A percentile compares a stretch with the other conserved stretches of the same genome.
phyloP scores from a whole-genome alignment of 2,329 filamentous ascomycete genomes.

The Fusarium sp. region DNA sequence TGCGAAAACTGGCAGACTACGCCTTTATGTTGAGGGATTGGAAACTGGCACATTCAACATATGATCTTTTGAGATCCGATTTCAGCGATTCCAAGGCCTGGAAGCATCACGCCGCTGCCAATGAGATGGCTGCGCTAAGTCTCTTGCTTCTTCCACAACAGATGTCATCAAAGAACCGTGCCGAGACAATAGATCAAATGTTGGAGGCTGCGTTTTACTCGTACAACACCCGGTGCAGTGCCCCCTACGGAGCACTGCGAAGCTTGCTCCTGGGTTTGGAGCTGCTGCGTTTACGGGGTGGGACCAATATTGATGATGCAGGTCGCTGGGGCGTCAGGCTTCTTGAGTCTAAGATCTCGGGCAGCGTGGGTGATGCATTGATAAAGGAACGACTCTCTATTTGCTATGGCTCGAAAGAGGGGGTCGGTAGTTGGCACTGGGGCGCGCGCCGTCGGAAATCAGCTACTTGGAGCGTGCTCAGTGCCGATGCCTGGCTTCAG shows the following conservation, averaged over 20 bases:
- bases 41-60: slow-evolving; percentile 91
- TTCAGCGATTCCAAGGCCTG: slow-evolving; percentile 97
- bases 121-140: slow-evolving; percentile 93
- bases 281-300: slow-evolving; percentile 81
- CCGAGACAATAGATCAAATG: slow-evolving; percentile 85
- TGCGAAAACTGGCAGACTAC: slow-evolving; percentile 94
- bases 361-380: slow-evolving; percentile 79
- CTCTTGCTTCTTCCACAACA: slow-evolving; percentile 79
- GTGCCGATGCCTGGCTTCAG: slow-evolving; percentile 83
- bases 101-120: slow-evolving; percentile 91
- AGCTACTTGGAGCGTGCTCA: slow-evolving; percentile 86
- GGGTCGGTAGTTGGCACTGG: slow-evolving; percentile 71
- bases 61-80: slow-evolving; percentile 87
- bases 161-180: slow-evolving; percentile 76
- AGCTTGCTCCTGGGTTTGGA: slow-evolving; percentile 81
- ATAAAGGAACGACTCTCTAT: slow-evolving; percentile 86
- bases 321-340: slow-evolving; percentile 84
- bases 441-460: slow-evolving; percentile 84
- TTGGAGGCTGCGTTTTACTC: slow-evolving; percentile 92
- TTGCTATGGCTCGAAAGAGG: slow-evolving; percentile 80
- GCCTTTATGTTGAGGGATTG: slow-evolving; percentile 97
- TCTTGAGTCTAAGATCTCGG: slow-evolving; percentile 80
- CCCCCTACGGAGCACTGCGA: slow-evolving; percentile 82
- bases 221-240: slow-evolving; percentile 84
- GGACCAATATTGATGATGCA: slow-evolving; percentile 84